phyloP scores from a whole-genome alignment of 2,329 filamentous ascomycete species.

The Sporothrix humicola region DNA sequence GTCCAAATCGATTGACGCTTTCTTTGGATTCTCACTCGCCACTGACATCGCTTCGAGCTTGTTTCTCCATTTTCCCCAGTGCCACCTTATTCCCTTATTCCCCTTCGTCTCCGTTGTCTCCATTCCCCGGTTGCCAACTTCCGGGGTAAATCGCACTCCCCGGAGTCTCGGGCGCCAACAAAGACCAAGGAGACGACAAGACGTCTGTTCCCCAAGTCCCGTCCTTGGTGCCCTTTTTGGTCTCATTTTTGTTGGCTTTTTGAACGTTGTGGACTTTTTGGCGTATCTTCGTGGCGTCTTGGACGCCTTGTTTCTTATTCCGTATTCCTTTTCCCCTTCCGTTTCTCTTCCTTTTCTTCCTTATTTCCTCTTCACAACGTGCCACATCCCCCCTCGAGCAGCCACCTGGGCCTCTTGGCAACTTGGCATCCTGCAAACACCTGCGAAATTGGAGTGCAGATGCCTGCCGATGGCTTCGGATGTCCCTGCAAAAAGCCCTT shows the following conservation, averaged over 20 bases:
- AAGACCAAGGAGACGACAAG: not conserved
- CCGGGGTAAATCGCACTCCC: not conserved
- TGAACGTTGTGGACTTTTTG: too few species aligned
- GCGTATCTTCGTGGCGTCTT: not conserved
- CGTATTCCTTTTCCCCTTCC: too few species aligned
- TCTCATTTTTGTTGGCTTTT: too few species aligned
- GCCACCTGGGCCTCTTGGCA: conserved; percentile 3
- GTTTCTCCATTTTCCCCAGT: conserved; percentile 19
- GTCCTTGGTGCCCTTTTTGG: not conserved
- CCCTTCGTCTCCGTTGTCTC: too few species aligned
- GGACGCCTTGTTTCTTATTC: not conserved
- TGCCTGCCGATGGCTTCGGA: not conserved
- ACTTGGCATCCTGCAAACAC: conserved; percentile 22
- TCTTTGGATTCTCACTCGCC: not conserved
- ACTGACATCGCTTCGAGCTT: not conserved
- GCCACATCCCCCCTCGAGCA: not conserved
- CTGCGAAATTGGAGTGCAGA: not conserved
- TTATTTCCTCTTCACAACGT: not conserved
- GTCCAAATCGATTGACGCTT: not conserved
- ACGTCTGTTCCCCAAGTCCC: not conserved
- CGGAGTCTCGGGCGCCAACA: not conserved
- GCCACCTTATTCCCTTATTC: not conserved
- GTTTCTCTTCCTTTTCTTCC: not conserved
- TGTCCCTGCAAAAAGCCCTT: too few species aligned
- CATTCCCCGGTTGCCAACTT: conserved; percentile 11